Conservation (phyloP, 164 flowering plant species). For the Santalum album region DNA sequence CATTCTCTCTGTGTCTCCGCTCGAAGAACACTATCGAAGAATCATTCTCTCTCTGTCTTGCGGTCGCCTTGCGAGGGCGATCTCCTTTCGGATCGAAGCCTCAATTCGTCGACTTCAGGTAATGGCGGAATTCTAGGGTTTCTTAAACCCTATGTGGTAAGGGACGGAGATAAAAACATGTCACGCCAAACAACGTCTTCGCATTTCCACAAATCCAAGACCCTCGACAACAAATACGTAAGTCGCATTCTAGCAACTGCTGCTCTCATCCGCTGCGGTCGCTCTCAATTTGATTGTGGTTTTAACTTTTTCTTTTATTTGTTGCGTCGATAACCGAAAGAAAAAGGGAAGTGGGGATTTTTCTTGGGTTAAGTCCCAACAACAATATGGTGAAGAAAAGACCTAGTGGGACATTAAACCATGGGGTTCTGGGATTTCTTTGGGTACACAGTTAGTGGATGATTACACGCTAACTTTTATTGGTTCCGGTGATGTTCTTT, state of each 20-base stretch:
- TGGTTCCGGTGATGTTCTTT: not conserved
- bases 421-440: not conserved
- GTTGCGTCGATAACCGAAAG: not conserved
- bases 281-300: not conserved
- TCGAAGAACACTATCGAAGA: too few species aligned
- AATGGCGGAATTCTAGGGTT: constrained; percentile 7
- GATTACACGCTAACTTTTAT: not conserved
- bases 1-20: too few species aligned
- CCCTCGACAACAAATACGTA: constrained; percentile 97
- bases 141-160: not conserved
- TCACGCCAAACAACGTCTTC: constrained; percentile 61
- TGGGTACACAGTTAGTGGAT: not conserved
- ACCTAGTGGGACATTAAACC: too few species aligned
- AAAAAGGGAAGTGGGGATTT: not conserved
- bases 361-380: too few species aligned
- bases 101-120: not conserved
- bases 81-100: not conserved
- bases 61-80: not conserved
- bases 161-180: constrained; percentile 30
- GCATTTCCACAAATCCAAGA: constrained; percentile 79
- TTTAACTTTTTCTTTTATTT: not conserved
- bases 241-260: constrained; percentile 2
- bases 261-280: not conserved
- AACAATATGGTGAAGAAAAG: not conserved
- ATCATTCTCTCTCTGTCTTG: not conserved